phyloP scores from a whole-genome alignment of 345 rosid genomes.

The Iberis pinnata region DNA sequence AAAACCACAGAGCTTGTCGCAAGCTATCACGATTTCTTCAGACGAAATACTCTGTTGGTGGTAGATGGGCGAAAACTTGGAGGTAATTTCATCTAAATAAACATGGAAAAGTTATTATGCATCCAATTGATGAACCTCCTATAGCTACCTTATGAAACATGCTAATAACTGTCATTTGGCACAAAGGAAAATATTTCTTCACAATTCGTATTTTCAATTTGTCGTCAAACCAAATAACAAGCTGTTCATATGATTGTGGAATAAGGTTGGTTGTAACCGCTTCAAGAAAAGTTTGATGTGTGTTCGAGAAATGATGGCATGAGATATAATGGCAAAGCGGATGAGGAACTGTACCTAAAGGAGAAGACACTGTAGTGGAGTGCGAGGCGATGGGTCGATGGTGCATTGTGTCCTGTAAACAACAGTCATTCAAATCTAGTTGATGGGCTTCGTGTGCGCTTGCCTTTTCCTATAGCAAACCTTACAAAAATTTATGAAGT shows the following conservation, averaged over 20 bases:
- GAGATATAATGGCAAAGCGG: not conserved
- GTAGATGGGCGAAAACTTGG: no score
- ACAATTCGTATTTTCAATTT: not conserved
- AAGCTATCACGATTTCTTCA: no score
- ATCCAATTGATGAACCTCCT: no score
- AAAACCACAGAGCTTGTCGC: not conserved
- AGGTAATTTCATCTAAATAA: no score
- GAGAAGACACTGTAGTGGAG: not conserved
- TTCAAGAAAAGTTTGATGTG: not conserved
- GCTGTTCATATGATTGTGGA: not conserved
- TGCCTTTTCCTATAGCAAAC: not conserved
- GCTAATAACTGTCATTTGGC: no score
- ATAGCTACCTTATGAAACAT: no score
- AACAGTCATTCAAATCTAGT: not conserved
- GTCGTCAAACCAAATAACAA: not conserved
- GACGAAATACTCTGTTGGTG: no score
- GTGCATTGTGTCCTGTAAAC: not conserved
- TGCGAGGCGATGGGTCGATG: not conserved
- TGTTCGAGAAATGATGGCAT: not conserved
- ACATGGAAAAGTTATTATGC: no score
- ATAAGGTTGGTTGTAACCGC: accelerated
- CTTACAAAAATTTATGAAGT: no score
- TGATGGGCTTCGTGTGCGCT: not conserved
- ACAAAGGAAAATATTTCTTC: not conserved
- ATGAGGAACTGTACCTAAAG: not conserved